Percentiles rank a stretch among this genome's conserved stretches.
Evolutionary conservation across 2,329 filamentous ascomycete genomes (phyloP).

Genomic region (Hymenoscyphus fraxineus): DNA sequence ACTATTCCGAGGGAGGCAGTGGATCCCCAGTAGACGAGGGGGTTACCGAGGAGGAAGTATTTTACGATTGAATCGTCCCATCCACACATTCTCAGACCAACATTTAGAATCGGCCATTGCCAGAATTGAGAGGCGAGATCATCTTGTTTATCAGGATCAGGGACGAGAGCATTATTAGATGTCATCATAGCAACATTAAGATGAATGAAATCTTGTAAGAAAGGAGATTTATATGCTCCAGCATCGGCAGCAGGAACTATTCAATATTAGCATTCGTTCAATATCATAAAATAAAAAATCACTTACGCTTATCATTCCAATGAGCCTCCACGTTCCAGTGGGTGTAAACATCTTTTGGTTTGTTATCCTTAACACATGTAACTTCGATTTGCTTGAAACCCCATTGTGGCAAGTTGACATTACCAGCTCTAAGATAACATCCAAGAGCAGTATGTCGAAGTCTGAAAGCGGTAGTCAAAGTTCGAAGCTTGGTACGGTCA

Average conservation of each 20-base stretch:
- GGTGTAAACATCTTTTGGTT: conserved; percentile 87
- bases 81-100: conserved; percentile 96
- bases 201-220: conserved; percentile 96
- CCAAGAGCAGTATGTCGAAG: conserved; percentile 76
- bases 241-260: conserved; percentile 83
- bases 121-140: conserved; percentile 95
- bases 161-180: conserved; percentile 96
- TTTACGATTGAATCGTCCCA: conserved; percentile 96
- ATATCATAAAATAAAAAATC: neutral
- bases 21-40: conserved; percentile 91
- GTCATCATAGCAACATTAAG: conserved; percentile 99
- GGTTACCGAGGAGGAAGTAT: conserved; percentile 97
- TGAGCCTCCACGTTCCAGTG: conserved; percentile 99
- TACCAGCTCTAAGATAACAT: conserved; percentile 93
- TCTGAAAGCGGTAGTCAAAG: conserved; percentile 89
- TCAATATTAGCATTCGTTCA: conserved; percentile 34
- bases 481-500: conserved; percentile 81
- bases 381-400: conserved; percentile 99
- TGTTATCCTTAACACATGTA: conserved; percentile 90
- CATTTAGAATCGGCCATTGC: conserved; percentile 96
- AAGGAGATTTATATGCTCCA: conserved; percentile 91
- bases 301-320: conserved; percentile 85
- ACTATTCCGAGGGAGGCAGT: conserved; percentile 75
- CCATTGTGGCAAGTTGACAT: conserved; percentile 96
- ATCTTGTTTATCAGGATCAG: conserved; percentile 97